Conservation (phyloP, 2,329 filamentous ascomycete species). For the Penicillium sumatraense region DNA sequence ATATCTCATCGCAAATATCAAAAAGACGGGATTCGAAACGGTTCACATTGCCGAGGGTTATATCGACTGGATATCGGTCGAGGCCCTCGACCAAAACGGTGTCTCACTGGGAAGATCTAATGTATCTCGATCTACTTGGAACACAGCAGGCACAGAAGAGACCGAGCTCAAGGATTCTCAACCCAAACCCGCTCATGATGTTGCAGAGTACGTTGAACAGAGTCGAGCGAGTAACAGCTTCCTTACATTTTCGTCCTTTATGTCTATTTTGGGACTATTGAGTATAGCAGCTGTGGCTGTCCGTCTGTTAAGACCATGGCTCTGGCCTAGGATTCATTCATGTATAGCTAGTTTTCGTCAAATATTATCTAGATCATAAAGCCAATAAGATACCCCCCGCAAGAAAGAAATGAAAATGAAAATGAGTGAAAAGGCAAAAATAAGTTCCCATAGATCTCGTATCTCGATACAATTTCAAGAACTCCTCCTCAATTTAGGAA, state of each 20-base stretch:
- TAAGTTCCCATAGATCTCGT: too few relatives aligned
- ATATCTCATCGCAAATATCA: conserved; percentile 31
- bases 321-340: not conserved
- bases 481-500: too few relatives aligned
- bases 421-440: too few relatives aligned
- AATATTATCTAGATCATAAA: too few relatives aligned
- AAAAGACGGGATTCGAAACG: conserved; percentile 44
- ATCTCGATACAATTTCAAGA: too few relatives aligned
- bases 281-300: not conserved
- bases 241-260: not conserved
- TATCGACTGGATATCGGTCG: conserved; percentile 36
- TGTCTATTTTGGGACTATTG: not conserved
- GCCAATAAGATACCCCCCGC: too few relatives aligned
- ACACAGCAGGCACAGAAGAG: not conserved
- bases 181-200: not conserved
- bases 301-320: not conserved
- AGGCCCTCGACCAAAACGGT: conserved; percentile 33
- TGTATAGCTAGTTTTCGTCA: not conserved
- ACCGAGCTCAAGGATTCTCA: not conserved
- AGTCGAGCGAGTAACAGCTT: not conserved
- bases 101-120: conserved; percentile 28
- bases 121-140: conserved; percentile 21
- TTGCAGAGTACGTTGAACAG: not conserved
- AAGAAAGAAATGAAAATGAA: too few relatives aligned
- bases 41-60: conserved; percentile 36